phyloP scores from a whole-genome alignment of 139 green algal genomes.

The Desmodesmus armatus region DNA sequence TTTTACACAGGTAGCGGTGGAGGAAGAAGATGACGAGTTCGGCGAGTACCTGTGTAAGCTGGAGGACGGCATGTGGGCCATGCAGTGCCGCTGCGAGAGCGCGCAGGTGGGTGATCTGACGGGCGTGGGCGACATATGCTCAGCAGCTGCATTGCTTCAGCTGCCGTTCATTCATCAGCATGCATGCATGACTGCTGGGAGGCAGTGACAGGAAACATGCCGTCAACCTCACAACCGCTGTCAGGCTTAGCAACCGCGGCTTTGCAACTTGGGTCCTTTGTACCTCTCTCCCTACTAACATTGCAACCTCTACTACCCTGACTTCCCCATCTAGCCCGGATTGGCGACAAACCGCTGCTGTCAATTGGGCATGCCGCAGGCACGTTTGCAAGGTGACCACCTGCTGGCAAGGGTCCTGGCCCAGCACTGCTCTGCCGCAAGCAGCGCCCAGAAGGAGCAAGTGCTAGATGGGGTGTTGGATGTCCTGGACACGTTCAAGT shows the following conservation, averaged over 20 bases:
- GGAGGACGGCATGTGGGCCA: not conserved
- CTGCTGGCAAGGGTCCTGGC: no score
- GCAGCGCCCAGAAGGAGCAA: not conserved
- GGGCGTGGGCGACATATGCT: not conserved
- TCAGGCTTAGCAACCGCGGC: not conserved
- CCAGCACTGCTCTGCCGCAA: not conserved
- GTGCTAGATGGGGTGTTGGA: conserved; percentile 8
- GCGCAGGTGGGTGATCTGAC: not conserved
- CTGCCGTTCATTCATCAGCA: not conserved
- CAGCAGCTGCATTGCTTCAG: not conserved
- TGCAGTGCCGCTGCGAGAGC: not conserved
- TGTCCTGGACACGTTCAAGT: conserved; percentile 18
- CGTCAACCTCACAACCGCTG: not conserved
- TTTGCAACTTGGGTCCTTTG: not conserved
- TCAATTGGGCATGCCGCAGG: not conserved
- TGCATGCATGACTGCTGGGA: not conserved
- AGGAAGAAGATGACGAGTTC: not conserved
- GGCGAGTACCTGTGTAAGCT: not conserved
- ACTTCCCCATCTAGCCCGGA: not conserved
- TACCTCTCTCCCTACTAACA: not conserved
- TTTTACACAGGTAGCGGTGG: not conserved
- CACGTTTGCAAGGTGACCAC: not conserved
- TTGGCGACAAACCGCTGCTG: no score
- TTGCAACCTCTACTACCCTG: not conserved
- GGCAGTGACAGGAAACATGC: no score